Evolutionary conservation across 257 asterid genomes (phyloP).

Genomic region (Solanum tarijense): DNA sequence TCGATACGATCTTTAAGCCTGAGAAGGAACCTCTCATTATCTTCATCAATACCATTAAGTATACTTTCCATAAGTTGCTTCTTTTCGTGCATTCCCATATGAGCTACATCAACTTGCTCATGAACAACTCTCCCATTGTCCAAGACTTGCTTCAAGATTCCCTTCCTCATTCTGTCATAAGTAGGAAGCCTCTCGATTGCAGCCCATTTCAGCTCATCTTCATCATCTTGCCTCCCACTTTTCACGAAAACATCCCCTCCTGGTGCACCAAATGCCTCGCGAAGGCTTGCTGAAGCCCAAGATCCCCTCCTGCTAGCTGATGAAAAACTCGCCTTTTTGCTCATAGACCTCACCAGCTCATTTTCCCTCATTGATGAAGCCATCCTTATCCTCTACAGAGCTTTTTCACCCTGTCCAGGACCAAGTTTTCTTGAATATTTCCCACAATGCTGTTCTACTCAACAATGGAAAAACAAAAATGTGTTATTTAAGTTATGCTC

Average conservation of each 20-base stretch:
- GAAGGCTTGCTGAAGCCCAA: slow-evolving; percentile 61
- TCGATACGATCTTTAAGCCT: slow-evolving; percentile 55
- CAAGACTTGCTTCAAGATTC: slow-evolving; percentile 49
- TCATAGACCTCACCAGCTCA: slow-evolving; percentile 50
- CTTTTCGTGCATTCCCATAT: slow-evolving; percentile 50
- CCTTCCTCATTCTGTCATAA: slow-evolving; percentile 58
- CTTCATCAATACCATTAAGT: slow-evolving; percentile 57
- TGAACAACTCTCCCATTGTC: slow-evolving; percentile 51
- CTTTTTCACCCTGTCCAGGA: not conserved
- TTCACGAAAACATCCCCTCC: slow-evolving; percentile 55
- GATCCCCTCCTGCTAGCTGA: slow-evolving; percentile 42
- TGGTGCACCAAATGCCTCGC: slow-evolving; percentile 48
- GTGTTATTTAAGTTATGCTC: not conserved
- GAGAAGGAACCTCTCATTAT: slow-evolving; percentile 52
- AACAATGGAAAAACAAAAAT: not conserved
- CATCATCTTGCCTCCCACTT: slow-evolving; percentile 58
- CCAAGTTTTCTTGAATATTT: not conserved
- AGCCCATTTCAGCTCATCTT: slow-evolving; percentile 76
- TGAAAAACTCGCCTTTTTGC: slow-evolving; percentile 40
- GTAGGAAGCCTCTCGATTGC: slow-evolving; percentile 86
- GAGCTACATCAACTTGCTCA: slow-evolving; percentile 53
- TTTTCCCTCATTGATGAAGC: slow-evolving; percentile 38
- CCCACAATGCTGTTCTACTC: not conserved
- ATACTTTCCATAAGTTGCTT: slow-evolving; percentile 55
- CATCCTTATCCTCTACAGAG: slow-evolving; percentile 28